Evolutionary conservation across 441 rosid genomes (phyloP).

Genomic region (Corymbia citriodora): DNA sequence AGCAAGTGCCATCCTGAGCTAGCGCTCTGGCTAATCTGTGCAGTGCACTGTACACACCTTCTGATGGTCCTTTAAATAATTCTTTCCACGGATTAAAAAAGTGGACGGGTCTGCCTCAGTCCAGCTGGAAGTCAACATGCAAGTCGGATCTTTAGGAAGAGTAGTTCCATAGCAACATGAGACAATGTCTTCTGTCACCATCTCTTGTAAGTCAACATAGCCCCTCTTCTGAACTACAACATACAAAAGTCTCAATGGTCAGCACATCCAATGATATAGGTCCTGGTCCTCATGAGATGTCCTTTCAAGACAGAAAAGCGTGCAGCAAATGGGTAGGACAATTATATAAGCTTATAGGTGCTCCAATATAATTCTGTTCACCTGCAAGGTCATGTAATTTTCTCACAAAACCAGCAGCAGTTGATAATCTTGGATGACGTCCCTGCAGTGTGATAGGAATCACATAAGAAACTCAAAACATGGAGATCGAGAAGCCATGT

Average conservation of each 20-base stretch:
- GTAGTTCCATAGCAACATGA: constrained; percentile 79
- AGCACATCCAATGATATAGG: background rate
- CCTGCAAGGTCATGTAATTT: constrained; percentile 94
- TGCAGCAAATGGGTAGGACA: constrained; percentile 1
- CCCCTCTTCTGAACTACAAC: constrained; percentile 85
- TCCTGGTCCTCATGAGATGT: background rate
- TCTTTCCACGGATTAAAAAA: constrained; percentile 84
- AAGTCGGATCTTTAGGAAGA: constrained; percentile 70
- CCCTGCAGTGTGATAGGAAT: constrained; percentile 46
- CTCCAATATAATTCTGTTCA: constrained; percentile 23
- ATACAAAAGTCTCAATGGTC: background rate
- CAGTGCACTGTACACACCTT: constrained; percentile 42
- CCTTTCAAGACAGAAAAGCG: background rate
- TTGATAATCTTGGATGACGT: constrained; percentile 60
- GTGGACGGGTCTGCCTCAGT: constrained; percentile 73
- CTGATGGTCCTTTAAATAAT: constrained; percentile 69
- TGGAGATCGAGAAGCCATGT: background rate
- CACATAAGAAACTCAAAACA: constrained; percentile 12
- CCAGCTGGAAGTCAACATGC: constrained; percentile 73
- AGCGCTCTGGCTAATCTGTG: background rate
- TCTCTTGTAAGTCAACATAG: constrained; percentile 84
- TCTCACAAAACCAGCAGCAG: constrained; percentile 80
- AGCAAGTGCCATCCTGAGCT: background rate
- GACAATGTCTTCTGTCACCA: constrained; percentile 45
- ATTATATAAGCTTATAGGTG: background rate